phyloP scores from a whole-genome alignment of 306 rosid species.

The Dryas drummondii region DNA sequence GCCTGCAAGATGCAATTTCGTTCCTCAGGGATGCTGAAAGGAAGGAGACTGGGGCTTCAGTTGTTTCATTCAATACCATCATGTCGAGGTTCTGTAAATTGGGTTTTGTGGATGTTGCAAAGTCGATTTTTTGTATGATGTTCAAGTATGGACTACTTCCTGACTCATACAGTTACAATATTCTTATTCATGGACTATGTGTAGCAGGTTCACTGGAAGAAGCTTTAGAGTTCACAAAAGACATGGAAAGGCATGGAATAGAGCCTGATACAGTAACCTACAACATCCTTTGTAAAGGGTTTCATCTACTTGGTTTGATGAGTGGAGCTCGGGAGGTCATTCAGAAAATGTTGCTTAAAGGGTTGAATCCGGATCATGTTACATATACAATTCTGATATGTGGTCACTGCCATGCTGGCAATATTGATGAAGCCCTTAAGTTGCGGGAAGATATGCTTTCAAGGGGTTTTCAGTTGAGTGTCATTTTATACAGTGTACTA shows the following conservation, averaged over 20 bases:
- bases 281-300: conserved; percentile 51
- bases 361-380: conserved; percentile 43
- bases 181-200: conserved; percentile 57
- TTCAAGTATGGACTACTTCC: conserved; percentile 50
- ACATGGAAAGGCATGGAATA: conserved; percentile 53
- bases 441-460: conserved; percentile 42
- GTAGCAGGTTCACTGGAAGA: conserved; percentile 58
- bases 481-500: conserved; percentile 40
- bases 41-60: conserved; percentile 33
- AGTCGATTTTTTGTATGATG: conserved; percentile 48
- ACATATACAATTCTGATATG: conserved; percentile 47
- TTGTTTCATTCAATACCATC: conserved; percentile 48
- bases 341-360: conserved; percentile 43
- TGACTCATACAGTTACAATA: conserved; percentile 57
- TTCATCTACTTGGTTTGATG: conserved; percentile 50
- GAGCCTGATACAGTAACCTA: conserved; percentile 44
- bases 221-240: conserved; percentile 43
- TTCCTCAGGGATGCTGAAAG: conserved; percentile 27
- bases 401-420: conserved; percentile 47
- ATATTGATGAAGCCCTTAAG: conserved; percentile 47
- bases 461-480: conserved; percentile 37
- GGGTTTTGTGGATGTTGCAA: conserved; percentile 45
- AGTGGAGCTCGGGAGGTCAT: conserved; percentile 40
- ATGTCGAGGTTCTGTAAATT: conserved; percentile 44
- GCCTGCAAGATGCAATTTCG: conserved; percentile 43